A percentile compares a stretch with the other conserved stretches of the same genome.
Evolutionary conservation across 2,329 filamentous ascomycete species (phyloP).

Genomic region (Ceratocystis destructans): DNA sequence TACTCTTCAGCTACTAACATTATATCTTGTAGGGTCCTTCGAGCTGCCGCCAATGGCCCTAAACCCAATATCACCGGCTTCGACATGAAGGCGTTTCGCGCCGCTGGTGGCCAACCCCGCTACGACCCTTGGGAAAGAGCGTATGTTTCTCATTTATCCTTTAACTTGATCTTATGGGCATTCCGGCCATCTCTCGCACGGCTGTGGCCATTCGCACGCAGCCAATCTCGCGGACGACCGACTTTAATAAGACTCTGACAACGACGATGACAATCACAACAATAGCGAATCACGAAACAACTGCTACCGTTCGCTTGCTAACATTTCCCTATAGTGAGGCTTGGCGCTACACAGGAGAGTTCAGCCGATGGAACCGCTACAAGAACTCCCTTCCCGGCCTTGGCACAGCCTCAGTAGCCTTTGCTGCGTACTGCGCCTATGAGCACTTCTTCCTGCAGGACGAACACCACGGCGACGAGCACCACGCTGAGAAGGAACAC

Average conservation of each 20-base stretch:
- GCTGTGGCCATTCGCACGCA: slow-evolving; percentile 11
- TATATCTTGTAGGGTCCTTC: slow-evolving; percentile 31
- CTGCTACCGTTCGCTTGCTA: background rate
- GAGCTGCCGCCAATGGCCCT: slow-evolving; percentile 37
- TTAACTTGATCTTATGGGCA: background rate
- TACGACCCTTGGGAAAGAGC: slow-evolving; percentile 54
- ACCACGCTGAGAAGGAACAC: slow-evolving; percentile 45
- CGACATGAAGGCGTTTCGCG: slow-evolving; percentile 67
- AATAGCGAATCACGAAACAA: no score
- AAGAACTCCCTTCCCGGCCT: slow-evolving; percentile 76
- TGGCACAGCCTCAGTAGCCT: slow-evolving; percentile 83
- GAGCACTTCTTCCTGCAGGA: slow-evolving; percentile 78
- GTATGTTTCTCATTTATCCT: slow-evolving; percentile 33
- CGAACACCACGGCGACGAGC: slow-evolving; percentile 40
- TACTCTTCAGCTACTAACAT: background rate
- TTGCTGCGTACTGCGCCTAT: slow-evolving; percentile 76
- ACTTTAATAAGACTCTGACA: background rate
- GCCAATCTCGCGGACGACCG: background rate
- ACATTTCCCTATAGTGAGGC: slow-evolving; percentile 51
- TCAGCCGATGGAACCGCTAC: slow-evolving; percentile 81
- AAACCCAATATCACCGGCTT: slow-evolving; percentile 82
- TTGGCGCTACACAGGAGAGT: slow-evolving; percentile 85
- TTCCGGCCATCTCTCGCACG: background rate
- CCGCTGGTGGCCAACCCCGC: slow-evolving; percentile 47
- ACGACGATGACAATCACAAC: no score